Evolutionary conservation across 495 filamentous ascomycete genomes (phyloP), one percentile per base, ranked within the genome.

Genomic region (Tuber microsphaerosporum): DNA sequence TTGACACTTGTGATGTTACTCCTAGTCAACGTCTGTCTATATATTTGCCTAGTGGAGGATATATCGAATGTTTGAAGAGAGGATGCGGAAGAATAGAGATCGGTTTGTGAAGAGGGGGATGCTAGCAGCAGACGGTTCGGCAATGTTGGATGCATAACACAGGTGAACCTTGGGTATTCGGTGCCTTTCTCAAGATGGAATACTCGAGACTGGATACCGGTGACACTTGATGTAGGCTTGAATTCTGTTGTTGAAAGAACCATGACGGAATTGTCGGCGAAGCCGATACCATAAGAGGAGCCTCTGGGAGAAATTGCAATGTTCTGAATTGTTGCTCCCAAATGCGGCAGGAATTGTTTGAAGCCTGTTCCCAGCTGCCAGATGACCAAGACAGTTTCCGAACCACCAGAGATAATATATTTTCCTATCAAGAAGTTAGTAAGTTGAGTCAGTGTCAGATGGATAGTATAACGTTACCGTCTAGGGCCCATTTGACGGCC

Each of bases 281-380:
- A 85, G 74, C 91, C 90, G 51, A 97, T 82, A 37, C 89, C 91
- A 81, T 97, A 98, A 0, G 91, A 91, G 70, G 91, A 88, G 16
- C 94, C 94, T 42, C 82, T 85, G 8, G 91, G 89, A 12, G 94
- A 97, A 46, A 98, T 88, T 22, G 92, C 89, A 68, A 98, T 88
- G 81, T 90, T 92, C 82, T 93, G 90, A 43, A 99, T 92, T 9
- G 89, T 87, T 8, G 93, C 91, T 10, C 91, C 91, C 51, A 99
- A 87, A 86, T 99, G 94, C 1, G 95, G 95, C 12, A 99, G 85
- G 82, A 88, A 91, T 79, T 94, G 90, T 78, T 89, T 89, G 76
- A 89, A 89, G 44, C 89, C 89, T 2, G 94, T 97, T 75, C 95
- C 93, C 31, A 98, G 84, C 83, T 99, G 95, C 94, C 94, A 99